Evolutionary conservation across 257 asterid genomes (phyloP).

Genomic region (Solanum corneliomulleri): DNA sequence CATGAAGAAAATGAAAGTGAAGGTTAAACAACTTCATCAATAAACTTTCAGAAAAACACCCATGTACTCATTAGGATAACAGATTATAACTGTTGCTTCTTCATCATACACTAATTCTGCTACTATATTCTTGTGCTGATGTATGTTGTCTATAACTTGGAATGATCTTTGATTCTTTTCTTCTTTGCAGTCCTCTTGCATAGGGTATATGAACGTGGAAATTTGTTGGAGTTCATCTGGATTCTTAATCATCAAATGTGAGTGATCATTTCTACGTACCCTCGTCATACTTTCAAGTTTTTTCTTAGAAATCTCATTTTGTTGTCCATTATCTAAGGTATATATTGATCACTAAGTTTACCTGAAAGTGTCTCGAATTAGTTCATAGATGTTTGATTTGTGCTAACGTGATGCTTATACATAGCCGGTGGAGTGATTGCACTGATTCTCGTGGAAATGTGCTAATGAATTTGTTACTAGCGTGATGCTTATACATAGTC

Average conservation of each 20-base stretch:
- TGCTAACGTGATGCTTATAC: background rate
- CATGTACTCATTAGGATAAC: background rate
- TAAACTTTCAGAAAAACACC: background rate
- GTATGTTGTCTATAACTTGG: background rate
- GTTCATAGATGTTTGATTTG: background rate
- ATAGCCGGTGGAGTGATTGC: background rate
- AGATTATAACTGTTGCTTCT: background rate
- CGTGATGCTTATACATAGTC: too few species aligned
- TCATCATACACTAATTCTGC: background rate
- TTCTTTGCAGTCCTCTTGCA: too few species aligned
- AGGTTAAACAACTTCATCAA: background rate
- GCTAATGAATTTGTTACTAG: conserved; percentile 36
- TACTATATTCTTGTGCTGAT: background rate
- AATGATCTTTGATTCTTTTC: too few species aligned
- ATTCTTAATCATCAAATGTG: background rate
- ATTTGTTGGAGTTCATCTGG: too few species aligned
- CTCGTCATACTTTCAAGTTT: background rate
- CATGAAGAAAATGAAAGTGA: background rate
- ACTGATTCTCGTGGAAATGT: background rate
- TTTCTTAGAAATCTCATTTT: background rate
- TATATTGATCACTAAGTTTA: too few species aligned
- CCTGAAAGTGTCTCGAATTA: background rate
- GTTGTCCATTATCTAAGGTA: background rate
- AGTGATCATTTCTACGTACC: background rate
- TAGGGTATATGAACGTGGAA: too few species aligned